These are phyloP conservation scores for Pogostemon cablin DNA, from an alignment of 257 asterid genomes.

Conservation along the genomic window DNA sequence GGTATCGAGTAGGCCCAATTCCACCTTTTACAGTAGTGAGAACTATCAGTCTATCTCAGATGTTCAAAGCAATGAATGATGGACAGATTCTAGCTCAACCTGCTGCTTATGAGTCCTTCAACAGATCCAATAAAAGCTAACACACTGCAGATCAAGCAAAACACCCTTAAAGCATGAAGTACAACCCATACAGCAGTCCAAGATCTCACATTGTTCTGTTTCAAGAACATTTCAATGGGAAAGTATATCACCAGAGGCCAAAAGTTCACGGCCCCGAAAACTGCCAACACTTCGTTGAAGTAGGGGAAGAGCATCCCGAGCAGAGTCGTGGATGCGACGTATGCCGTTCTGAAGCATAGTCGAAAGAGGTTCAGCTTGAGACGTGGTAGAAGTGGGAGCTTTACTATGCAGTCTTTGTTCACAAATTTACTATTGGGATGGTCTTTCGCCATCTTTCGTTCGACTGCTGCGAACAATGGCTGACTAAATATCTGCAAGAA, in stretches of 20 bases:
- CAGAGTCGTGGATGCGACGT: slow-evolving; percentile 57
- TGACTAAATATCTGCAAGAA: slow-evolving; percentile 61
- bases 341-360: slow-evolving; percentile 58
- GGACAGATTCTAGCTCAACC: slow-evolving; percentile 27
- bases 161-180: slow-evolving; percentile 54
- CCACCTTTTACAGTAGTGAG: no score
- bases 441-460: slow-evolving; percentile 41
- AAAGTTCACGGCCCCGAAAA: slow-evolving; percentile 64
- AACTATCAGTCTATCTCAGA: no score
- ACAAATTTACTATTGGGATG: slow-evolving; percentile 39
- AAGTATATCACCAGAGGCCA: slow-evolving; percentile 76
- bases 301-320: slow-evolving; percentile 62
- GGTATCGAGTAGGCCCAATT: no score
- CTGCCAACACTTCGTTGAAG: slow-evolving; percentile 69
- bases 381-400: slow-evolving; percentile 49
- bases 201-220: slow-evolving; percentile 48
- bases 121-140: slow-evolving; percentile 61
- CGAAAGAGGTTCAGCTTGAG: slow-evolving; percentile 58
- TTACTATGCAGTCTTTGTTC: slow-evolving; percentile 42
- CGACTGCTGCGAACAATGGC: slow-evolving; percentile 62
- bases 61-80: no score
- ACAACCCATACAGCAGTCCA: slow-evolving; percentile 62
- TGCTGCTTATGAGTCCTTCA: slow-evolving; percentile 55
- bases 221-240: slow-evolving; percentile 68
- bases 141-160: slow-evolving; percentile 52